Base-by-base conservation (phyloP, 192 early-diverging fungal genomes). In the Coemansia erecta region DNA sequence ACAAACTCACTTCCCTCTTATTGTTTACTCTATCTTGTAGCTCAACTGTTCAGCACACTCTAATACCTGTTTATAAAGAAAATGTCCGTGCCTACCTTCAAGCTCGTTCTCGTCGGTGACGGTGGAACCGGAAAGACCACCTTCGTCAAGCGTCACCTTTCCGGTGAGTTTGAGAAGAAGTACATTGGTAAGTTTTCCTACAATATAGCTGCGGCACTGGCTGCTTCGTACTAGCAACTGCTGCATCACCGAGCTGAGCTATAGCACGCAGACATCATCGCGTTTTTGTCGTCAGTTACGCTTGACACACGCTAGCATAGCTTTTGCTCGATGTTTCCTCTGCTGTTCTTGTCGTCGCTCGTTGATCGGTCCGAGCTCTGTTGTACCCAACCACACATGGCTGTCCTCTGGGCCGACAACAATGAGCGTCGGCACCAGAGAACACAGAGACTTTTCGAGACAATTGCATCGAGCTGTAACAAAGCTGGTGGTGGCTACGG, bases 81-180 rank as follows among this genome's bases (percentile, higher is more conserved):
- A 53, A 33, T 39, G 51, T 35, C 43, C 53, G 45, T 54, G 33
- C 77, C 77, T 67, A 73, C 72, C 59, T 79, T 79, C 62, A 79
- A 79, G 70, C 70, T 79, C 46, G 77, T 79, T 56, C 70, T 98
- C 72, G 95, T 99, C 74, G 95, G 97, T 58, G 95, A 97, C 71
- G 94, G 95, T 77, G 95, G 95, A 73, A 97, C 97, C 21, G 97
- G 97, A 66, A 99, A 99, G 86, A 99, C 97, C 62, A 99, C 97
- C 64, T 99, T 99, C 72, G 97, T 99, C 67, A 99, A 99, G 87
- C 94, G 97, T 69, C 97, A 99, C 71, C 89, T 92, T 82, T 94
- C 94, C 58, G 97, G 97, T 71, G 97, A 99, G 86, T 99, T 98
- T 67, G 97, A 99, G 81, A 99, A 99, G 94, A 97, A 95, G 83